Evolutionary conservation across 73 alveolate genomes (phyloP), one percentile per base, ranked within the genome.

Genomic region (Symbiodinium natans): DNA sequence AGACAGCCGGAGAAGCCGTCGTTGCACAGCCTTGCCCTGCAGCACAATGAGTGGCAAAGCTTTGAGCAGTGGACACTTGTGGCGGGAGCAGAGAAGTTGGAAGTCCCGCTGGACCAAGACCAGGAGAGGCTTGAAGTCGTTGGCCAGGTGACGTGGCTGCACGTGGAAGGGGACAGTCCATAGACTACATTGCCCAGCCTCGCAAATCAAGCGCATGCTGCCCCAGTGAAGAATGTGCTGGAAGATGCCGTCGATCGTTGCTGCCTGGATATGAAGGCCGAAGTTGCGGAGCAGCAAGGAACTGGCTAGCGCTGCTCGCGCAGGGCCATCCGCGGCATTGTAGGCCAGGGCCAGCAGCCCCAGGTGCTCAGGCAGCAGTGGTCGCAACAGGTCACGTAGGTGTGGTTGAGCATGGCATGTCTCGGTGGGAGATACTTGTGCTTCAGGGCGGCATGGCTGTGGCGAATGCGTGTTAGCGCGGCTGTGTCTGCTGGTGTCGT

Each of bases 301-400:
- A 4, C 13, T 21, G 41, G 83, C 83, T 41, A 73, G 33, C 17
- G 83, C 40, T 3, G 83, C 29, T 21, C 83, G 83, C 11, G 42
- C 83, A 33, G 83, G 83, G 10, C 42, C 83, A 33, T 73, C 83
- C 25, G 83, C 83, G 23, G 33, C 83, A 34, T 73, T 73, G 83
- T 25, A 73, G 3, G 83, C 83, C 42, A 73, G 2, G 41, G 83
- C 41, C 83, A 73, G 83, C 42, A 73, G 9, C 1, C 83, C 83
- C 39, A 73, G 83, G 17, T 73, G 83, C 83, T 73, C 42, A 40
- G 41, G 83, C 83, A n/a, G 83, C 41, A 73, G 33, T 33, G 83
- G 83, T 41, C 23, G 25, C 42, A 73, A 34, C 83, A 73, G 31
- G 5, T 43, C 56, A n/a, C n/a, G n/a, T n/a, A n/a, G n/a, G n/a